Evolutionary conservation across 75 land plant genomes (phyloP), one percentile per base, ranked within the genome.

Genomic region (Selaginella moellendorffii): DNA sequence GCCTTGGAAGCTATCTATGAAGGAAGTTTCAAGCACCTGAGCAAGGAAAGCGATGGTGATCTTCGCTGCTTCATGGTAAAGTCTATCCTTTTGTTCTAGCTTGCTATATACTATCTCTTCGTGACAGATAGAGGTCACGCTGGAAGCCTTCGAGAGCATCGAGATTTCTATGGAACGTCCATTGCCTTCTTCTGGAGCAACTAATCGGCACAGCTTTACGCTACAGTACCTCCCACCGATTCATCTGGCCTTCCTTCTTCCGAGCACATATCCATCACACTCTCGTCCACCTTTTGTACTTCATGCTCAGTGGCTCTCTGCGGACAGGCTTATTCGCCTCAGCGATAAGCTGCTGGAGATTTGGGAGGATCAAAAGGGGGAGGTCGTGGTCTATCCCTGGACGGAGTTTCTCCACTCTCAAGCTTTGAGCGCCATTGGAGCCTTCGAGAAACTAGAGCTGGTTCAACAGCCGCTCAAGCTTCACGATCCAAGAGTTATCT

Each of bases 311-410:
- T 92, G 88, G 92, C 69, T 92, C 54, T 73, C 75, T 68, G 52
- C 77, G 0, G 21, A 21, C 1, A 78, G 70, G 28, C 80, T 92
- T 62, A 79, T 84, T 22, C 61, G 42, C 22, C 73, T 92, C 53
- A 87, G 97, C 64, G 20, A 61, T 8, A 66, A 54, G 69, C 72
- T 92, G 30, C 93, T 87, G 64, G 31, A 71, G 0, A 52, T 88
- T 22, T 85, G 89, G 86, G 53, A 28, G 24, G 93, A 85, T 9
- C 82, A 78, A 25, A 27, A 62, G 27, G 81, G 86, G 9, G 76
- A 88, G 30, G 95, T 85, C 31, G 78, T 85, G 30, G 63, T 88
- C 36, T 92, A 81, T 65, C 71, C 74, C 2, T 88, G 97, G 95
- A 75, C 79, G 19, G 87, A 88, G 52, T 92, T 88, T 88, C 69